Percentiles rank a stretch among this genome's conserved stretches.
Evolutionary conservation across 768 basidiomycete genomes (phyloP).

Genomic region (Cyclocybe cylindracea): DNA sequence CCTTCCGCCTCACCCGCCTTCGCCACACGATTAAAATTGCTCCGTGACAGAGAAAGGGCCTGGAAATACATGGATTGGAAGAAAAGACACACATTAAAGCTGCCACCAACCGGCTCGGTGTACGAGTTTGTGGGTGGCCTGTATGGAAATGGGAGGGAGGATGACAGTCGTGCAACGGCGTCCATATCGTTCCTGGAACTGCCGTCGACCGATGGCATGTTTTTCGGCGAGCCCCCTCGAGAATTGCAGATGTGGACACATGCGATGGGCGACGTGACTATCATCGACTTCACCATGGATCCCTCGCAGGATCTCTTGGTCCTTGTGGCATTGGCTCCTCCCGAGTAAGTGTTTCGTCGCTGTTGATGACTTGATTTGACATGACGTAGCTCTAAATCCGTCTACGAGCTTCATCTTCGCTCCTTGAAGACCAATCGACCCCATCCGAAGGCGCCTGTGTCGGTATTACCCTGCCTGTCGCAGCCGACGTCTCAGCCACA

Average conservation of each 20-base stretch:
- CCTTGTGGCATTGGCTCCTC: conserved; percentile 44
- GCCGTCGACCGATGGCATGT: conserved; percentile 30
- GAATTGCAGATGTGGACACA: conserved; percentile 44
- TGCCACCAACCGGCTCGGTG: conserved; percentile 46
- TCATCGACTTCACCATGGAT: conserved; percentile 61
- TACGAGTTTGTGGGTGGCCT: conserved; percentile 54
- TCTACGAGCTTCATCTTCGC: conserved; percentile 52
- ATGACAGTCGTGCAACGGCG: conserved; percentile 38
- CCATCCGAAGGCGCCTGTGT: conserved; percentile 43
- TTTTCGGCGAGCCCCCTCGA: conserved; percentile 19
- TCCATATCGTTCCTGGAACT: conserved; percentile 55
- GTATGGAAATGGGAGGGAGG: conserved; percentile 51
- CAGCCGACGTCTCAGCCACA: conserved; percentile 28
- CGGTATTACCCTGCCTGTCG: conserved; percentile 39
- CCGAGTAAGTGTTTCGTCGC: conserved; percentile 35
- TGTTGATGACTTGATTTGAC: conserved; percentile 5
- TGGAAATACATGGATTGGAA: conserved; percentile 49
- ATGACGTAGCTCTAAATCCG: conserved; percentile 34
- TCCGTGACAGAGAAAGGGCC: conserved; percentile 44
- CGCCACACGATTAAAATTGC: conserved; percentile 38
- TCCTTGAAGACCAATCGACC: conserved; percentile 52
- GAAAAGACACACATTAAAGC: conserved; percentile 32
- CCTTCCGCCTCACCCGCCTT: conserved; percentile 31
- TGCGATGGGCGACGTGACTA: conserved; percentile 38
- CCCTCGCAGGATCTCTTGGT: conserved; percentile 55